Base-by-base conservation (phyloP, 2,329 filamentous ascomycete genomes). In the Byssochlamys sp. region DNA sequence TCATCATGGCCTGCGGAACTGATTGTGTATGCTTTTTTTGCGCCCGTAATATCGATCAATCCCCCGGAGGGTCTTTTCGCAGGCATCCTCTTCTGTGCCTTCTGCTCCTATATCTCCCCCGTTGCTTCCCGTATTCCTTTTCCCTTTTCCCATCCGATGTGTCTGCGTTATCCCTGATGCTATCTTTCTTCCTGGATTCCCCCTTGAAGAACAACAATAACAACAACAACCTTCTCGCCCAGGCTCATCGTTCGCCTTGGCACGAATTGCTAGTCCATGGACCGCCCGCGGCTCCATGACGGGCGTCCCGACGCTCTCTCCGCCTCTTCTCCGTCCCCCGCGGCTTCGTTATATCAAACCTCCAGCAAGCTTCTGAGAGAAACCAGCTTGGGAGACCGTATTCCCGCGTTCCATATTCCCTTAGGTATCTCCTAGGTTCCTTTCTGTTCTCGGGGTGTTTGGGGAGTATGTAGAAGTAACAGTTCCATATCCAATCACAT, bases 351-450 rank as follows among this genome's bases (percentile, higher is more conserved):
- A 10, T 45, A 45, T 45, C n/a, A 45, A 14, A 19, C 39, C 14
- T 45, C 39, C 5, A 45, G 27, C 12, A 25, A 25, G 19, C n/a
- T 50, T 33, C 29, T 45, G 58, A 39, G 52, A 59, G 24, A 61
- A 58, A 3, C 61, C 64, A 56, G 62, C 65, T 45, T 68, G 29
- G 61, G 67, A 28, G 67, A 69, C 54, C 65, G 67, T 29, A 66
- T 71, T 27, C 68, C 69, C 11, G 67, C 68, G 19, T 64, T 70
- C 50, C 63, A 65, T 50, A 67, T 67, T 62, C 69, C 68, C 53
- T 62, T 69, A 53, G 66, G 69, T 71, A 63, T 45, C 14, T 45
- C 39, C 39, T 24, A 19, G 19, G 59, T 53, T 54, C 24, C 14
- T 54, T 35, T 54, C 24, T 27, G 26, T 55, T 48, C 39, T 11